Conservation (phyloP, 2,329 filamentous ascomycete species). For the Cercospora brassicicola region DNA sequence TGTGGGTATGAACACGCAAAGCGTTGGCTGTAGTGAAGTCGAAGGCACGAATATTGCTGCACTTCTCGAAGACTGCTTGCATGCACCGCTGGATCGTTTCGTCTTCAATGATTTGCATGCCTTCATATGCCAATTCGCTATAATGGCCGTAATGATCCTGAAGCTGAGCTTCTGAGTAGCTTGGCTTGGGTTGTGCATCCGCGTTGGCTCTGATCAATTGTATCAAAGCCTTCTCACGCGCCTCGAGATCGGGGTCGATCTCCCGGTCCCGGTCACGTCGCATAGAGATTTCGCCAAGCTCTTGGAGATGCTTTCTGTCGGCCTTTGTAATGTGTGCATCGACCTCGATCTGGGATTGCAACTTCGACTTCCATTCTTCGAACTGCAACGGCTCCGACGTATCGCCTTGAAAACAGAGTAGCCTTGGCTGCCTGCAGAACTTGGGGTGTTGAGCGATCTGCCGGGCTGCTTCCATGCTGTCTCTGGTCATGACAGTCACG, state of each 20-base stretch:
- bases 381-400: not conserved
- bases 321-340: not conserved
- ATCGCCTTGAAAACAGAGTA: not conserved
- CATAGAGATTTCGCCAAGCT: not conserved
- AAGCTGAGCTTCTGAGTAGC: not conserved
- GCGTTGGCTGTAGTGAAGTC: not conserved
- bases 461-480: not conserved
- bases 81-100: not conserved
- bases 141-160: not conserved
- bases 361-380: not conserved
- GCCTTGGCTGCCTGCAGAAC: not conserved
- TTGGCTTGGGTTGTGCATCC: not conserved
- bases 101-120: not conserved
- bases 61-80: conserved; percentile 1
- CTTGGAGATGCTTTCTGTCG: not conserved
- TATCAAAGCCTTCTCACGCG: not conserved
- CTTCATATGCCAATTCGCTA: not conserved
- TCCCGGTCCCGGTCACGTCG: too few relatives aligned
- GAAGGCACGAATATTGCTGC: not conserved
- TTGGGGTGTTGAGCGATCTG: not conserved
- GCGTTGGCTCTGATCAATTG: not conserved
- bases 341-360: not conserved
- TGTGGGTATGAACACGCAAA: not conserved
- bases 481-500: conserved; percentile 3
- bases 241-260: not conserved